Conservation (phyloP, 1,284 basidiomycete species). For the Pseudozyma sp. region DNA sequence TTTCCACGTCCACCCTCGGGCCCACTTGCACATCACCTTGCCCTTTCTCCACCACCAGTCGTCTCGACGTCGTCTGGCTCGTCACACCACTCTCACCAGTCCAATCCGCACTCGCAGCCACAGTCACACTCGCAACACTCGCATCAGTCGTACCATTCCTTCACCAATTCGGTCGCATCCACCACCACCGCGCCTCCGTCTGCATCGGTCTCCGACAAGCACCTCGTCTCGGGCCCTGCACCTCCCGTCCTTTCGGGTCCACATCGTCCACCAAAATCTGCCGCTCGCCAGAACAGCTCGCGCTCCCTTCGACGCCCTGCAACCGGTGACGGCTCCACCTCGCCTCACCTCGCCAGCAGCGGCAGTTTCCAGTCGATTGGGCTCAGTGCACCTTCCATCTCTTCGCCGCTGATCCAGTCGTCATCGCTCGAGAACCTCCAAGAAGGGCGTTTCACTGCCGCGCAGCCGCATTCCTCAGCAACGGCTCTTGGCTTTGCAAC, state of each 20-base stretch:
- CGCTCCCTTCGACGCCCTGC: conserved; percentile 12
- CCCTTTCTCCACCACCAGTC: conserved; percentile 17
- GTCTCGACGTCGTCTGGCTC: conserved; percentile 10
- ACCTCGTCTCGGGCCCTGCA: conserved; percentile 1
- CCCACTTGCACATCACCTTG: conserved; percentile 4
- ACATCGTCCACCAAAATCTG: conserved; percentile 7
- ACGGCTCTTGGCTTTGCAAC: conserved; percentile 9
- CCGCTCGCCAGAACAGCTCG: conserved; percentile 8
- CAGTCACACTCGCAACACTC: conserved; percentile 12
- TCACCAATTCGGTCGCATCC: conserved; percentile 7
- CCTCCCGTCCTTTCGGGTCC: background rate
- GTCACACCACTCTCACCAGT: conserved; percentile 21
- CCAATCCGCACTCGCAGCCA: background rate
- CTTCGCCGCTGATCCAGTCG: conserved; percentile 12
- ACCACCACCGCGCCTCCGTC: conserved; percentile 7
- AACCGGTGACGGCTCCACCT: conserved; percentile 11
- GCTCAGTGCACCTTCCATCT: background rate
- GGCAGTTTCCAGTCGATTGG: conserved; percentile 6
- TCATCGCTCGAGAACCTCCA: conserved; percentile 12
- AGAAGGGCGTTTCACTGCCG: background rate
- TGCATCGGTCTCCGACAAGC: background rate
- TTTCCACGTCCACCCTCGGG: conserved; percentile 18
- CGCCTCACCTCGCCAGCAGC: conserved; percentile 4
- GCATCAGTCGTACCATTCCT: conserved; percentile 4
- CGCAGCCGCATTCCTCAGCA: background rate